phyloP scores from a whole-genome alignment of 208 protist species.

The Wallacemonas collosoma region DNA sequence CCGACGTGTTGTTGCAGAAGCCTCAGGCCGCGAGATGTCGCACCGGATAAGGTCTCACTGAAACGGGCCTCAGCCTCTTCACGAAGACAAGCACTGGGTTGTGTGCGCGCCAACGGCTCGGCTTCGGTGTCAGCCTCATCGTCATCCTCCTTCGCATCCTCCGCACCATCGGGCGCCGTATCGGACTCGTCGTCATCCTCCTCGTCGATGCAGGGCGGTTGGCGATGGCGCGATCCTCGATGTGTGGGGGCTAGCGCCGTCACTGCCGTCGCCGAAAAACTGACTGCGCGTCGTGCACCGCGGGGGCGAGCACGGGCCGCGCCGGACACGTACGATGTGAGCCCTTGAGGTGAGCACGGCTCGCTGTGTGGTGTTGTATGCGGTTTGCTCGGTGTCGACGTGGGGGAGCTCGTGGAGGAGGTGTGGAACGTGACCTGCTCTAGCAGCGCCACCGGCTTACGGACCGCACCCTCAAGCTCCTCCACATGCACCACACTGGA shows the following conservation, averaged over 20 bases:
- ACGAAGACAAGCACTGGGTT: not conserved
- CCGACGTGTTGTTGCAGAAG: not conserved
- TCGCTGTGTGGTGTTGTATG: too few species aligned
- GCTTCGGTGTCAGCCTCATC: not conserved
- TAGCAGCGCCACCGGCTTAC: constrained; percentile 18
- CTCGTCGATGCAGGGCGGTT: not conserved
- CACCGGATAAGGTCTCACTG: constrained; percentile 10
- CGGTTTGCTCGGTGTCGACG: not conserved
- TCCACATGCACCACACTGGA: constrained; percentile 33
- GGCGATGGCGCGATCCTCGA: not conserved
- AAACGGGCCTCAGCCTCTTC: constrained; percentile 9
- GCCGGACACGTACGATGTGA: too few species aligned
- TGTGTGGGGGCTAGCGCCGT: too few species aligned
- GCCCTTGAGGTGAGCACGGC: too few species aligned
- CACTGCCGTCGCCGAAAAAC: too few species aligned
- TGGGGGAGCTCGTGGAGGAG: not conserved
- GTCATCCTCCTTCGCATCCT: not conserved
- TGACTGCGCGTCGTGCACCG: too few species aligned
- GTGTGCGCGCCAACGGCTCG: not conserved
- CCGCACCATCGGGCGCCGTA: too few species aligned
- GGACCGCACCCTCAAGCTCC: constrained; percentile 34
- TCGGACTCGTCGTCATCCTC: constrained; percentile 3
- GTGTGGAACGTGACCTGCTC: constrained; percentile 11
- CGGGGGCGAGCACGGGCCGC: too few species aligned
- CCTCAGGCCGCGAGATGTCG: not conserved